These are phyloP conservation scores for Emericellopsis atlantica DNA, from an alignment of 2,329 filamentous ascomycete species.

Conservation along the genomic window DNA sequence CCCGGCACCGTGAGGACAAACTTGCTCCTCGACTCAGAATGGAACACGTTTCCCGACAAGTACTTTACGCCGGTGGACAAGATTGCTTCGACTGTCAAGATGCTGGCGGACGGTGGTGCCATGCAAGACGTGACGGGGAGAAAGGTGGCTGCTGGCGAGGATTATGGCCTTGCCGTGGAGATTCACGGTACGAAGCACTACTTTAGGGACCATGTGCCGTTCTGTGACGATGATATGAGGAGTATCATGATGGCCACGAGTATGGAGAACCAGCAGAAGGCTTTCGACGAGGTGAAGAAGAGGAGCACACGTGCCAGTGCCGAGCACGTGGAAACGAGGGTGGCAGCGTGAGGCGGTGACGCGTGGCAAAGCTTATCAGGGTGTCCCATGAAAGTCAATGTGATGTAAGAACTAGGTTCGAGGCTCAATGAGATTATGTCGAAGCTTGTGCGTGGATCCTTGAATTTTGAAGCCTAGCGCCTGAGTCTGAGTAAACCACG, in stretches of 20 bases:
- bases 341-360: too few species aligned
- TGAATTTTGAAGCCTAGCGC: too few species aligned
- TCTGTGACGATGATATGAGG: conserved; percentile 12
- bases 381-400: too few species aligned
- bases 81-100: conserved; percentile 13
- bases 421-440: too few species aligned
- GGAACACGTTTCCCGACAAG: conserved; percentile 15
- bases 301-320: background rate
- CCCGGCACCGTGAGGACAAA: conserved; percentile 18
- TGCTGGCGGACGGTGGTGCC: conserved; percentile 10
- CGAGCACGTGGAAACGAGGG: background rate
- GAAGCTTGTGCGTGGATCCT: too few species aligned
- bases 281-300: conserved; percentile 5
- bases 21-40: conserved; percentile 12
- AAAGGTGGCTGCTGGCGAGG: conserved; percentile 7
- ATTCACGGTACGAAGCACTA: conserved; percentile 17
- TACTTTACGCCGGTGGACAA: conserved; percentile 15
- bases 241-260: conserved; percentile 9
- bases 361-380: too few species aligned
- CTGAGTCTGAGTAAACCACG: too few species aligned
- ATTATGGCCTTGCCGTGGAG: conserved; percentile 14
- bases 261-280: conserved; percentile 8
- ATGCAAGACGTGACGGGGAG: conserved; percentile 12
- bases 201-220: conserved; percentile 11
- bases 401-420: too few species aligned